Base-by-base conservation (phyloP, 768 basidiomycete genomes). In the Podaxis mareebaensis region DNA sequence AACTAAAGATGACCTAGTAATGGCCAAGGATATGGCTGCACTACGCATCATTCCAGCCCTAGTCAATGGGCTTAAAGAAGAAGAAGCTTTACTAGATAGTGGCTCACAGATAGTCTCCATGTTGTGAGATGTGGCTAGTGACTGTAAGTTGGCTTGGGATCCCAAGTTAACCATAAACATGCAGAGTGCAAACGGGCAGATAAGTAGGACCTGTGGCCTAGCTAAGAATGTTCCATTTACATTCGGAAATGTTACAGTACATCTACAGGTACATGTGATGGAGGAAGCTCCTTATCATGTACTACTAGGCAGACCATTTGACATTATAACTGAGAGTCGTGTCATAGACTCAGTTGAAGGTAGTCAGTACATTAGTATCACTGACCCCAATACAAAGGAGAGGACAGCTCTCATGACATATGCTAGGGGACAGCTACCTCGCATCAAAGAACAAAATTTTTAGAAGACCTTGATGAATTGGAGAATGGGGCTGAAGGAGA, bases 241-340 rank as follows among this genome's bases (percentile, higher is more conserved):
- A 4, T 67, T 73, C 38, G 71, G 67, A 1, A 63, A 65, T 7
- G 38, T 75, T 2, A 67, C 60, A 0, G 13, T 71, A 1, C 72
- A 68, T 24, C 33, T 76, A 1, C 75, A 76, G 65, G 67, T 73
- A 4, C 74, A 76, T 49, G 64, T 76, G 4, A 68, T 76, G 4
- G 42, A 64, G 17, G 55, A 60, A 0, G 68, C 69, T 0, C 67
- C 74, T 0, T 76, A 76, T 56, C 59, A 64, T 12, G 67, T 76
- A 1, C 39, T 76, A 5, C 54, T 76, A 1, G 74, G 74, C 2
- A 57, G 74, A 44, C 73, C 75, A 3, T 75, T 76, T 57, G 70
- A 74, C 57, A 67, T 69, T 1, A 48, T 75, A 1, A 73, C 72
- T 2, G 17, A 40, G 15, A 40, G 39, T 40, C 2, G 4, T 3